These are phyloP conservation scores for Sanghuangporus weigelae DNA, from an alignment of 1,284 basidiomycete genomes.

Conservation along the genomic window DNA sequence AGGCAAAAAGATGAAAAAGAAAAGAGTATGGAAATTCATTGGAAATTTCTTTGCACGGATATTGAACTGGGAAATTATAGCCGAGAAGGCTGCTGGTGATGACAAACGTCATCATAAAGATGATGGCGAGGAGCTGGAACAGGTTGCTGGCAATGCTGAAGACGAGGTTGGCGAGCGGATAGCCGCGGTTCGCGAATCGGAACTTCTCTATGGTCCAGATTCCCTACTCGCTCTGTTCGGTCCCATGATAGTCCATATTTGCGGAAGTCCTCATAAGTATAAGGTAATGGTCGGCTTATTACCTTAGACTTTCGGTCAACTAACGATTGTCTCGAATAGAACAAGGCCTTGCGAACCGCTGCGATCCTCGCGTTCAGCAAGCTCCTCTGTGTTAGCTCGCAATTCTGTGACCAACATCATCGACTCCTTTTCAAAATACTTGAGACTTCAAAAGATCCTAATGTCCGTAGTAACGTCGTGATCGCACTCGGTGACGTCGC, in stretches of 20 bases:
- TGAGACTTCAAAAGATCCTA: slow-evolving; percentile 84
- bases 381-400: slow-evolving; percentile 92
- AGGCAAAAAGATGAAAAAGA: slow-evolving; percentile 88
- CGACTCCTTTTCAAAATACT: slow-evolving; percentile 90
- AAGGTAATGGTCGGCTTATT: slow-evolving; percentile 45
- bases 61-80: slow-evolving; percentile 27
- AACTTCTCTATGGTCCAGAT: slow-evolving; percentile 82
- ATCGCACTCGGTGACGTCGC: slow-evolving; percentile 97
- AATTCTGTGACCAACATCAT: slow-evolving; percentile 91
- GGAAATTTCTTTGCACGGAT: not conserved
- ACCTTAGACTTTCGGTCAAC: not conserved
- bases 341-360: slow-evolving; percentile 79
- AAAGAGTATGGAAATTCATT: slow-evolving; percentile 45
- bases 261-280: slow-evolving; percentile 82
- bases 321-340: slow-evolving; percentile 45
- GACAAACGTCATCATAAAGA: slow-evolving; percentile 49
- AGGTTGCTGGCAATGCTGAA: slow-evolving; percentile 96
- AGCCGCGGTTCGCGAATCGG: slow-evolving; percentile 77
- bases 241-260: slow-evolving; percentile 86
- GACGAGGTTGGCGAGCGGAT: slow-evolving; percentile 97
- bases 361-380: slow-evolving; percentile 91
- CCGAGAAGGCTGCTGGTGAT: slow-evolving; percentile 45
- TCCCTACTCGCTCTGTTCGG: slow-evolving; percentile 86
- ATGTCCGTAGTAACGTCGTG: slow-evolving; percentile 92
- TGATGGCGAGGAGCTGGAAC: slow-evolving; percentile 87